Conservation (phyloP, 352 stramenopile species). For the Salisapilia sapeloensis region DNA sequence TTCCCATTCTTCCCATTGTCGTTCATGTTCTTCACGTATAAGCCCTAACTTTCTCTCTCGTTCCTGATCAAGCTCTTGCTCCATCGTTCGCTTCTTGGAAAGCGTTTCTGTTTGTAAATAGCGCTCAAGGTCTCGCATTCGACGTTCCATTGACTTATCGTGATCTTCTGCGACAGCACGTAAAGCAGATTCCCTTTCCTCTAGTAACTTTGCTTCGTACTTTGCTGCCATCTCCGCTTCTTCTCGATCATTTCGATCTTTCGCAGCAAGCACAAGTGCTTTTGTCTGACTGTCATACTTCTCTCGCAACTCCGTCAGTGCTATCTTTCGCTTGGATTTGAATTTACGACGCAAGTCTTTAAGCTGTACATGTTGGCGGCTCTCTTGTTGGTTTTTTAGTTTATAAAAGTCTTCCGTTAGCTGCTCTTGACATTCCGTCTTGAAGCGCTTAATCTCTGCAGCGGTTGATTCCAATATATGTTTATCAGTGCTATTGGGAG, state of each 20-base stretch:
- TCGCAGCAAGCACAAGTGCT: conserved; percentile 13
- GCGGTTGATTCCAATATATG: conserved; percentile 12
- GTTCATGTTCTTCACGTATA: conserved; percentile 13
- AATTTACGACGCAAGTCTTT: conserved; percentile 44
- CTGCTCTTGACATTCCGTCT: conserved; percentile 12
- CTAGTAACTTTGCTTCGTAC: conserved; percentile 8
- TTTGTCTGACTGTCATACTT: conserved; percentile 36
- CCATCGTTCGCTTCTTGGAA: conserved; percentile 11
- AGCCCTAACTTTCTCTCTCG: conserved; percentile 8
- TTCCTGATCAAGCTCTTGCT: conserved; percentile 17
- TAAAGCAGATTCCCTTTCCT: conserved; percentile 14
- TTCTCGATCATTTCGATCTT: conserved; percentile 27
- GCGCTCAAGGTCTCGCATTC: conserved; percentile 14
- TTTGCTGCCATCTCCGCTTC: conserved; percentile 13
- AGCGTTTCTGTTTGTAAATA: conserved; percentile 19
- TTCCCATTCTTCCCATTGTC: conserved; percentile 16
- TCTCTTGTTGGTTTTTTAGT: conserved; percentile 14
- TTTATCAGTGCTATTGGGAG: conserved; percentile 6
- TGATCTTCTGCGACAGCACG: conserved; percentile 15
- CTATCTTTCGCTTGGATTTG: conserved; percentile 40
- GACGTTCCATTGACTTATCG: conserved; percentile 15
- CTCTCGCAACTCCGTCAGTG: conserved; percentile 22
- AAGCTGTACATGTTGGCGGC: conserved; percentile 14
- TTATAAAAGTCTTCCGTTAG: conserved; percentile 11
- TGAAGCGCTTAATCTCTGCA: conserved; percentile 13